Conservation (phyloP, 441 rosid species). For the Aleurites moluccanus region DNA sequence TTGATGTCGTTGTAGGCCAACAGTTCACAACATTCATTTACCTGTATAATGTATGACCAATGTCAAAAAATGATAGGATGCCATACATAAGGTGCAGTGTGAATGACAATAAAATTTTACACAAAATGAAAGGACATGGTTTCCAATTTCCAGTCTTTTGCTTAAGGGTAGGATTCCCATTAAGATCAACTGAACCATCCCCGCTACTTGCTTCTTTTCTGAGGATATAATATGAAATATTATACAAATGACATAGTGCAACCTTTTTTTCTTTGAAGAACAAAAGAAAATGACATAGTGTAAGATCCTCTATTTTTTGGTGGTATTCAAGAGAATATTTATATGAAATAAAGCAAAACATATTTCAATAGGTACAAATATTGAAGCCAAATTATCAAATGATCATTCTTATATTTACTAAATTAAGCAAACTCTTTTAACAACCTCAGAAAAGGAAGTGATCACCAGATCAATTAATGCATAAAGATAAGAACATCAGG, state of each 20-base stretch:
- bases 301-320: background rate
- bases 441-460: background rate
- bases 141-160: slow-evolving; percentile 63
- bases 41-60: slow-evolving; percentile 34
- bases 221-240: slow-evolving; percentile 13
- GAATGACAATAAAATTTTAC: slow-evolving; percentile 28
- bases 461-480: background rate
- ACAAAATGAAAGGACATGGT: slow-evolving; percentile 69
- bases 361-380: background rate
- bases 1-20: slow-evolving; percentile 90
- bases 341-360: background rate
- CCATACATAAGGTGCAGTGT: background rate
- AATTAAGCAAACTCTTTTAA: background rate
- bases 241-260: background rate
- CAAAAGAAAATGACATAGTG: background rate
- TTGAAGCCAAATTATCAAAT: background rate
- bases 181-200: slow-evolving; percentile 64
- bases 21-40: slow-evolving; percentile 85
- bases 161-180: slow-evolving; percentile 55
- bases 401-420: background rate
- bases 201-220: slow-evolving; percentile 45
- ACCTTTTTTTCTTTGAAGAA: background rate
- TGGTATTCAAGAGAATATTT: background rate
- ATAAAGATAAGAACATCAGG: background rate
- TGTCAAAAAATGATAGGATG: slow-evolving; percentile 1